These are phyloP conservation scores for Suillus subaureus DNA, from an alignment of 768 basidiomycete genomes.

Conservation along the genomic window DNA sequence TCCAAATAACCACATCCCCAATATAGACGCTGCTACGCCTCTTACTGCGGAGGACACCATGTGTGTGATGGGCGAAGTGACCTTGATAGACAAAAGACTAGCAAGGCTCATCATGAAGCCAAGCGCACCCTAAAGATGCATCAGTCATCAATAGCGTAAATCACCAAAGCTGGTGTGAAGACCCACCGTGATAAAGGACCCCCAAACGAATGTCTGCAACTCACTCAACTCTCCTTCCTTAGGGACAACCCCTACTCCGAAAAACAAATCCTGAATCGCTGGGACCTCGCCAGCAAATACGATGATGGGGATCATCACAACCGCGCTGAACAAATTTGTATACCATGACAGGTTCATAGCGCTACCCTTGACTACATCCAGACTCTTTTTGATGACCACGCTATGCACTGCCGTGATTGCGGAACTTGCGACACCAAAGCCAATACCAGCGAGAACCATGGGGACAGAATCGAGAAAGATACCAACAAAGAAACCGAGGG, in stretches of 20 bases:
- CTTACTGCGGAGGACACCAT: slow-evolving; percentile 97
- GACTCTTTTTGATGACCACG: slow-evolving; percentile 88
- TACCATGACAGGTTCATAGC: slow-evolving; percentile 91
- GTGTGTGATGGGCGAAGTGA: slow-evolving; percentile 96
- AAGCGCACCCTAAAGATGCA: slow-evolving; percentile 62
- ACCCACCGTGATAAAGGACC: slow-evolving; percentile 77
- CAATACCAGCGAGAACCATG: slow-evolving; percentile 64
- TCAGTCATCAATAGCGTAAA: slow-evolving; percentile 10
- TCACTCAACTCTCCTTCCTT: slow-evolving; percentile 46
- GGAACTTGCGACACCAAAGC: slow-evolving; percentile 83
- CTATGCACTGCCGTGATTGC: slow-evolving; percentile 89
- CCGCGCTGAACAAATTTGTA: slow-evolving; percentile 79
- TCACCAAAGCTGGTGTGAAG: not conserved
- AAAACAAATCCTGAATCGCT: slow-evolving; percentile 62
- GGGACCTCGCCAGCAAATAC: slow-evolving; percentile 76
- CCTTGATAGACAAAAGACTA: slow-evolving; percentile 91
- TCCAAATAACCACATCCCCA: slow-evolving; percentile 78
- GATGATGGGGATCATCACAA: slow-evolving; percentile 72
- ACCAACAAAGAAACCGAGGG: slow-evolving; percentile 88
- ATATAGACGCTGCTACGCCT: slow-evolving; percentile 87
- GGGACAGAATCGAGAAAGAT: slow-evolving; percentile 75
- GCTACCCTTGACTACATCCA: slow-evolving; percentile 79
- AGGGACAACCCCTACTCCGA: slow-evolving; percentile 42
- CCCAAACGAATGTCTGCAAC: slow-evolving; percentile 71
- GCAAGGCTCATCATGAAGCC: slow-evolving; percentile 97